Base-by-base conservation (phyloP, 2,329 filamentous ascomycete genomes). In the Annulohypoxylon truncatum region DNA sequence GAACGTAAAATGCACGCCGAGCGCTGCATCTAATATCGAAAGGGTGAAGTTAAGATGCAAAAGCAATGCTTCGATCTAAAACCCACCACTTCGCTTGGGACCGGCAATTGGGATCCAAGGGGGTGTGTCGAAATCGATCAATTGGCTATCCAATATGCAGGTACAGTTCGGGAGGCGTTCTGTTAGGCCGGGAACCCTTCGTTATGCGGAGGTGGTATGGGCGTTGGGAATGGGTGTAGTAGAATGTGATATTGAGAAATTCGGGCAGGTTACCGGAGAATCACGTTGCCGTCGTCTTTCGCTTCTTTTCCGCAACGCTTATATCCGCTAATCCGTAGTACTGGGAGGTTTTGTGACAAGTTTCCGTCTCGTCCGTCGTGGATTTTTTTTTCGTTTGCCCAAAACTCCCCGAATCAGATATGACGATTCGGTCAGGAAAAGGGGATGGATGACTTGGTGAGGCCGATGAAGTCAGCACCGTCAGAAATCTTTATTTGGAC, bases 91-190 rank as follows among this genome's bases (percentile, higher is more conserved):
- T 31, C 26, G 50, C 44, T 60, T 60, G n/a, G 40, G 38, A 31
- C 46, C 55, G 58, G 60, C 35, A 65, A 64, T 67, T 65, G 40
- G 40, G 29, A 54, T 40, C 33, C 24, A 29, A 40, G 28, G 8
- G 61, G 64, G 29, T 56, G 42, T 42, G 61, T 63, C 46, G 61
- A 62, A 61, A 35, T 47, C 15, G 57, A 64, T 58, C 26, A 50
- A 58, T 62, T 64, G 57, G 64, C 47, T 51, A 58, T 35, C 44
- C 35, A 54, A 47, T 69, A 60, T 65, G 57, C 51, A 58, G 55
- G 60, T 66, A 59, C 52, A 63, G 50, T 62, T 51, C 38, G 38
- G 52, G 55, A 60, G 58, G 48, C 67, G 61, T 67, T 54, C 60
- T 56, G 26, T 59, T 57, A 26, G 51, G 63, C 59, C 56, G 57